These are phyloP conservation scores for Jamesozyma jinghongensis DNA, from an alignment of 805 yeast genomes.

Conservation along the genomic window DNA sequence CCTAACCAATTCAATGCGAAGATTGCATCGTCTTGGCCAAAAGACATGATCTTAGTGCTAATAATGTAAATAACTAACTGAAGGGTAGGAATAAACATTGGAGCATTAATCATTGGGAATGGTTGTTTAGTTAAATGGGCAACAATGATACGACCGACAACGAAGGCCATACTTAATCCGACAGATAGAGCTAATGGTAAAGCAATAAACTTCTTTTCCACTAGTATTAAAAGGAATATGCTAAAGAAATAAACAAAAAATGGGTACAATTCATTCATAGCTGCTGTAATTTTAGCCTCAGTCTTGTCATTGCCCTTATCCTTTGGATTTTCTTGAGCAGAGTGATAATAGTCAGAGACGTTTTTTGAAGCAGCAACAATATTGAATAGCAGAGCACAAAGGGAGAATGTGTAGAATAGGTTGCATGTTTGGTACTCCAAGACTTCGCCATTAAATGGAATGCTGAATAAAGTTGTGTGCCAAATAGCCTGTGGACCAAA, in stretches of 20 bases:
- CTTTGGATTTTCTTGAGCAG: slow-evolving; percentile 22
- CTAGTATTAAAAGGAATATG: slow-evolving; percentile 38
- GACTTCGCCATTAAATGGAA: slow-evolving; percentile 9
- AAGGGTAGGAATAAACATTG: slow-evolving; percentile 54
- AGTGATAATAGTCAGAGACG: slow-evolving; percentile 39
- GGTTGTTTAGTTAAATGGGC: slow-evolving; percentile 76
- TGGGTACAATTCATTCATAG: slow-evolving; percentile 57
- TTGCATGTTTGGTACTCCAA: slow-evolving; percentile 37
- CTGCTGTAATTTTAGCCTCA: slow-evolving; percentile 21
- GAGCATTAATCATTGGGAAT: slow-evolving; percentile 67
- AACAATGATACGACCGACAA: slow-evolving; percentile 81
- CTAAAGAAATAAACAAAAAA: slow-evolving; percentile 49
- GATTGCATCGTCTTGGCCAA: slow-evolving; percentile 36
- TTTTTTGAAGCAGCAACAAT: slow-evolving; percentile 59
- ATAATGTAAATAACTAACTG: slow-evolving; percentile 34
- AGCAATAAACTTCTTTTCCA: slow-evolving; percentile 41
- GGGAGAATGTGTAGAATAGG: slow-evolving; percentile 48
- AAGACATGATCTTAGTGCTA: slow-evolving; percentile 20
- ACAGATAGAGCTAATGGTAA: slow-evolving; percentile 60
- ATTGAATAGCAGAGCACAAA: slow-evolving; percentile 51
- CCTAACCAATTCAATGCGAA: slow-evolving; percentile 54
- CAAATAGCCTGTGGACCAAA: slow-evolving; percentile 62
- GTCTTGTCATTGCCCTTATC: slow-evolving; percentile 13
- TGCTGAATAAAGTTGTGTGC: slow-evolving; percentile 36
- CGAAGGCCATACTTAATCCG: slow-evolving; percentile 71